phyloP scores from a whole-genome alignment of 106 monocot species.

The Amphibolis antarctica region DNA sequence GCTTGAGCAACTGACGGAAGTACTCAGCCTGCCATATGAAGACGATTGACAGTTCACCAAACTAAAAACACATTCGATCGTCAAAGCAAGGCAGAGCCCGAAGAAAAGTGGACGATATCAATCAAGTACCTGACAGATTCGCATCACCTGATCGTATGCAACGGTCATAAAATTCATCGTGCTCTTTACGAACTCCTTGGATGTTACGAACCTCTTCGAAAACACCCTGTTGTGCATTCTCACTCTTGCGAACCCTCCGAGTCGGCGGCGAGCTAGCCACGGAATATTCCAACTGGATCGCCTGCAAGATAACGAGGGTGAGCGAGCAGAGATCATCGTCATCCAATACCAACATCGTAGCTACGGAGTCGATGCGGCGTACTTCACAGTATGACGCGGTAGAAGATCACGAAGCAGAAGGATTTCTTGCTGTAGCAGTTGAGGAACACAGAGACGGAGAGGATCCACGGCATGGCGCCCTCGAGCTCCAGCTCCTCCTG shows the following conservation, averaged over 20 bases:
- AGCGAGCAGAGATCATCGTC: too few relatives aligned
- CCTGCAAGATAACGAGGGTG: too few relatives aligned
- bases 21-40: slow-evolving; percentile 43
- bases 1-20: slow-evolving; percentile 65
- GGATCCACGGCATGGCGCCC: slow-evolving; percentile 11
- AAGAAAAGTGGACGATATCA: too few relatives aligned
- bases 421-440: slow-evolving; percentile 12
- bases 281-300: too few relatives aligned
- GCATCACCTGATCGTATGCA: slow-evolving; percentile 39
- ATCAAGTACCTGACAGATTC: slow-evolving; percentile 40
- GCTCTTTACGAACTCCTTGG: slow-evolving; percentile 26
- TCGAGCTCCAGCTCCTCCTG: not conserved
- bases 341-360: too few relatives aligned
- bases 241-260: slow-evolving; percentile 5
- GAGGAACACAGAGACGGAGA: slow-evolving; percentile 3
- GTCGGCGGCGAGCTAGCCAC: too few relatives aligned
- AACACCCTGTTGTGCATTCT: slow-evolving; percentile 49
- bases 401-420: slow-evolving; percentile 10
- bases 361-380: not conserved
- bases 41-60: not conserved
- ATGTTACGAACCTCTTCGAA: slow-evolving; percentile 32
- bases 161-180: slow-evolving; percentile 49
- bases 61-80: too few relatives aligned
- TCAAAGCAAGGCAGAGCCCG: too few relatives aligned
- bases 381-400: slow-evolving; percentile 19